phyloP scores from a whole-genome alignment of 2,329 filamentous ascomycete genomes.

The Rosellinia necatrix region DNA sequence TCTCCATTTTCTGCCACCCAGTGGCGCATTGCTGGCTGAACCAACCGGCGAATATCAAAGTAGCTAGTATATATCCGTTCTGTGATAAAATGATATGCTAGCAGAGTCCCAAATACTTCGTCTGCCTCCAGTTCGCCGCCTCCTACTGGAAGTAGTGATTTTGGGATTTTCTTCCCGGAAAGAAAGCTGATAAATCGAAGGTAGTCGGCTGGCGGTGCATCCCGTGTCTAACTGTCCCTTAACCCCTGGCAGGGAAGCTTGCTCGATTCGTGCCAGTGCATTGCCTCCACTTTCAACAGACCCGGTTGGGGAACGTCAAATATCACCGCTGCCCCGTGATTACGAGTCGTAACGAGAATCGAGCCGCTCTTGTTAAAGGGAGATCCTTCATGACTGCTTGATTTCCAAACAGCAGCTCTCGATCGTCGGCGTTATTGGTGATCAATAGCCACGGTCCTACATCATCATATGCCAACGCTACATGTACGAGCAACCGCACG shows the following conservation, averaged over 20 bases:
- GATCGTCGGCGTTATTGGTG: slow-evolving; percentile 34
- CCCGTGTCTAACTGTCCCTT: background rate
- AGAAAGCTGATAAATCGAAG: background rate
- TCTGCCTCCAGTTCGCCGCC: background rate
- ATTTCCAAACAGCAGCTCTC: slow-evolving; percentile 32
- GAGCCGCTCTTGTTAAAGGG: slow-evolving; percentile 32
- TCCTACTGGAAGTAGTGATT: background rate
- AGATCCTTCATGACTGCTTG: slow-evolving; percentile 33
- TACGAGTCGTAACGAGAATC: slow-evolving; percentile 7
- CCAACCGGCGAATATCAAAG: slow-evolving; percentile 1
- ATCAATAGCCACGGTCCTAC: slow-evolving; percentile 23
- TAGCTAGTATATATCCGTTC: background rate
- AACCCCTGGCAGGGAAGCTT: background rate
- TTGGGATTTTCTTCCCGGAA: background rate
- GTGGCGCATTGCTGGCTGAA: background rate
- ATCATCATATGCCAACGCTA: slow-evolving; percentile 34
- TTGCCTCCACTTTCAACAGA: background rate
- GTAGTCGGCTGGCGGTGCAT: background rate
- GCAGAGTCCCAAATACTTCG: background rate
- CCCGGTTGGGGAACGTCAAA: background rate
- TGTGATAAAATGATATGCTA: background rate
- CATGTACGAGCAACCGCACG: slow-evolving; percentile 44
- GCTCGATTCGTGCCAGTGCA: background rate
- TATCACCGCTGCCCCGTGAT: background rate
- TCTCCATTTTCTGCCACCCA: background rate